Evolutionary conservation across 169 alveolate species (phyloP).

Genomic region (Ichthyophthirius multifiliis): DNA sequence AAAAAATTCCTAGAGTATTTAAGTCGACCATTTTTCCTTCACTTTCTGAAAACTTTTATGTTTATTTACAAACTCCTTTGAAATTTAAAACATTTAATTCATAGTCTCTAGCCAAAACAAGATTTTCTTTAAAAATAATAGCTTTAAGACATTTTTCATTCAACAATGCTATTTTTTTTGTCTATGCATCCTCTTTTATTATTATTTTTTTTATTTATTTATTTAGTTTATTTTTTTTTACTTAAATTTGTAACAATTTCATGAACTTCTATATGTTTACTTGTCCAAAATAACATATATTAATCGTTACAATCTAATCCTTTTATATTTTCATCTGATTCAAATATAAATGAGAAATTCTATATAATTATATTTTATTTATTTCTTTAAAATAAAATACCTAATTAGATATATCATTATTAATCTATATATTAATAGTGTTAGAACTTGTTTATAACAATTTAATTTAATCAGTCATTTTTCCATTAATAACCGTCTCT

Average conservation of each 20-base stretch:
- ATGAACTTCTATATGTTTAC: constrained; percentile 62
- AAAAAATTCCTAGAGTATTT: constrained; percentile 47
- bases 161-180: constrained; percentile 25
- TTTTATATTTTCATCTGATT: constrained; percentile 51
- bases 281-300: constrained; percentile 65
- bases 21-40: constrained; percentile 75
- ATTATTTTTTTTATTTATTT: background rate
- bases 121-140: constrained; percentile 71
- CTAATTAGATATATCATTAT: constrained; percentile 8
- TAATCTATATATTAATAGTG: constrained; percentile 18
- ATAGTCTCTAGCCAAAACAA: constrained; percentile 57
- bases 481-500: constrained; percentile 35
- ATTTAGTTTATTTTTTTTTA: background rate
- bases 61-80: constrained; percentile 73
- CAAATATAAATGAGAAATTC: constrained; percentile 1
- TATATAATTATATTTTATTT: background rate
- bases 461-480: constrained; percentile 4
- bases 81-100: constrained; percentile 71
- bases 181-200: background rate
- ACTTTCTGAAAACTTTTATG: constrained; percentile 60
- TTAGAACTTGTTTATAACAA: constrained; percentile 18
- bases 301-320: constrained; percentile 68
- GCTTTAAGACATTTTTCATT: constrained; percentile 36
- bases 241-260: constrained; percentile 61
- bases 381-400: background rate